phyloP scores from a whole-genome alignment of 164 flowering plant species.

The Pachysandra terminalis region DNA sequence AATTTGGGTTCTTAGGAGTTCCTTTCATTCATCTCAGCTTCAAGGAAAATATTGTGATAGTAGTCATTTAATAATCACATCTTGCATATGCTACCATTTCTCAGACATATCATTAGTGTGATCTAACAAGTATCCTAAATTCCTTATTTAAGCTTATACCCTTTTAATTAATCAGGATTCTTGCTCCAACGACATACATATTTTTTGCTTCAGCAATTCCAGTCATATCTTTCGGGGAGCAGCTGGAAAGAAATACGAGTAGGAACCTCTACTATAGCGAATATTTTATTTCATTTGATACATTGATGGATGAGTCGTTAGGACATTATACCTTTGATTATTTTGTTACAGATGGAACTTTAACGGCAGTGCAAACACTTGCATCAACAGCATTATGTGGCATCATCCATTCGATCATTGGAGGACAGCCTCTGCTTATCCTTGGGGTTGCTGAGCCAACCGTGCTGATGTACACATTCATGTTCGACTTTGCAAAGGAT shows the following conservation, averaged over 20 bases:
- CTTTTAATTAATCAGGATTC: conserved; percentile 53
- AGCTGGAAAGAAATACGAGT: conserved; percentile 83
- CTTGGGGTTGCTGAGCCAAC: conserved; percentile 99
- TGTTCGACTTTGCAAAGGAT: conserved; percentile 89
- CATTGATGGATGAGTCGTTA: conserved; percentile 1
- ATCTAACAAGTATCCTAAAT: too few species aligned
- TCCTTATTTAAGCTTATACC: neutral
- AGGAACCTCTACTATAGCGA: conserved; percentile 5
- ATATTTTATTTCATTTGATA: conserved; percentile 8
- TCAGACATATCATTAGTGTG: neutral
- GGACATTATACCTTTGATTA: conserved; percentile 1
- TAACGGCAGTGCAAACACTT: conserved; percentile 95
- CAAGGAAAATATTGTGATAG: neutral
- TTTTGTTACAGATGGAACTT: conserved; percentile 61
- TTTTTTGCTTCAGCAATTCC: conserved; percentile 99
- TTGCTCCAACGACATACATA: conserved; percentile 95
- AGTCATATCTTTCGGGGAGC: conserved; percentile 97
- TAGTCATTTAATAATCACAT: neutral
- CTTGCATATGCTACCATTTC: neutral
- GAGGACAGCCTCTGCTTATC: conserved; percentile 98
- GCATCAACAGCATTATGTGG: conserved; percentile 97
- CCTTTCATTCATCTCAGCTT: neutral
- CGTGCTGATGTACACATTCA: conserved; percentile 93
- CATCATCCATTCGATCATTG: conserved; percentile 83
- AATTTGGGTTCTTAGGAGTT: neutral